Evolutionary conservation across 352 stramenopile genomes (phyloP), one percentile per base, ranked within the genome.

Genomic region (Phytopythium cucurbitacearum): DNA sequence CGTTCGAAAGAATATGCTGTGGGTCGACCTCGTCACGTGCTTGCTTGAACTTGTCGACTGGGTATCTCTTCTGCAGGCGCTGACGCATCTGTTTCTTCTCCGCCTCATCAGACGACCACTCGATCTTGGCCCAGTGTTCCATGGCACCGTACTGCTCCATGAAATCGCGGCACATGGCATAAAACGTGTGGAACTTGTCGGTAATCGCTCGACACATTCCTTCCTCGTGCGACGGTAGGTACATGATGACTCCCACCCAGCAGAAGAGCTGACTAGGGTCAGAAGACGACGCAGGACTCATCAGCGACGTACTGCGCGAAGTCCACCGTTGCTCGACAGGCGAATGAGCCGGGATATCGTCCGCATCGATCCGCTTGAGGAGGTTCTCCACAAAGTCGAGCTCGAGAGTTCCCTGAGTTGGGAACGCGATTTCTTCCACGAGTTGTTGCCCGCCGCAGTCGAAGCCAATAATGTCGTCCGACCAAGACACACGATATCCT

Each of bases 281-380:
- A n/a, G 61, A 60, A 32, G 86, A 78, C 64, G 78, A 85, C 8
- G 94, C 96, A 11, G 97, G 97, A 43, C 90, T 98, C 79, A 99
- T 96, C 8, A 64, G 64, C 4, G 95, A 97, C 28, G 68, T 84
- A 41, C 92, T 98, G 35, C 76, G 77, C 46, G 90, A 74, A 1
- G 94, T 97, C 97, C 97, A 99, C 16, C 97, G 84, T 71, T 99
- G 97, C 72, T 99, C 97, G 57, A 99, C 99, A 0, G 97, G 97
- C 37, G 93, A 82, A 53, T 96, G 96, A 7, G 97, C 96, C 2
- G 97, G 91, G 45, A 99, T 91, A 34, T 87, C 74, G n/a, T 89
- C 70, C 0, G 73, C 69, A 64, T 98, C 89, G 60, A 99, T 98
- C 37, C 94, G 71, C 59, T 82, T 60, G 7, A 99, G 71, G 12